These are phyloP conservation scores for Chaetomium olivaceum DNA, from an alignment of 2,329 filamentous ascomycete species.

Conservation along the genomic window DNA sequence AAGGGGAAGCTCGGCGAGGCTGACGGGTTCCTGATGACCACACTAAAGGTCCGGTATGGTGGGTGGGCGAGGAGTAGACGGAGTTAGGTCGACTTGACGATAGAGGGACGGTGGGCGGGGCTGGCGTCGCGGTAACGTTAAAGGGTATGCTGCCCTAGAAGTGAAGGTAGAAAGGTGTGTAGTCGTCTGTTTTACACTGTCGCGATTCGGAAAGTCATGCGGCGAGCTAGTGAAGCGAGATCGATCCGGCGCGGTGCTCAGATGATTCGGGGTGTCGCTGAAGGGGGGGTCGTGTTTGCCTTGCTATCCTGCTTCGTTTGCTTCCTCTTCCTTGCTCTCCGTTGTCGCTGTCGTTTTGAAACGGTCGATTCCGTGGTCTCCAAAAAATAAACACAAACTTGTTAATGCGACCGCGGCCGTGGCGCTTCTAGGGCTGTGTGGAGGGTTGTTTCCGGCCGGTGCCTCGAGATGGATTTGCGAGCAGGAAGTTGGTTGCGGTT, in stretches of 20 bases:
- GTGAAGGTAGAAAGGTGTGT: conserved; percentile 6
- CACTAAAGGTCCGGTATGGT: conserved; percentile 11
- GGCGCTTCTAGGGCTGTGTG: neutral
- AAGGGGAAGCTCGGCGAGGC: conserved; percentile 6
- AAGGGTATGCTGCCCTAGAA: neutral
- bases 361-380: neutral
- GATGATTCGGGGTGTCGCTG: conserved; percentile 13
- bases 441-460: conserved; percentile 4
- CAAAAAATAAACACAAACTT: neutral
- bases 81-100: conserved; percentile 1
- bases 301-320: neutral
- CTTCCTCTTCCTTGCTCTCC: neutral
- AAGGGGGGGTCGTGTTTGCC: neutral
- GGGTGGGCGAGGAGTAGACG: conserved; percentile 12
- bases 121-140: neutral
- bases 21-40: conserved; percentile 22
- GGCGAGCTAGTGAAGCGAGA: conserved; percentile 11
- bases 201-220: conserved; percentile 16
- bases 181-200: conserved; percentile 8
- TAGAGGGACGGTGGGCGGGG: neutral
- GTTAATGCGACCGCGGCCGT: neutral
- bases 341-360: neutral
- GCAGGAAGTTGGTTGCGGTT: conserved; percentile 14
- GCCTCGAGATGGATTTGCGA: conserved; percentile 9
- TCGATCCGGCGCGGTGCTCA: conserved; percentile 12